Base-by-base conservation (phyloP, 306 rosid species). In the Vigna unguiculata region DNA sequence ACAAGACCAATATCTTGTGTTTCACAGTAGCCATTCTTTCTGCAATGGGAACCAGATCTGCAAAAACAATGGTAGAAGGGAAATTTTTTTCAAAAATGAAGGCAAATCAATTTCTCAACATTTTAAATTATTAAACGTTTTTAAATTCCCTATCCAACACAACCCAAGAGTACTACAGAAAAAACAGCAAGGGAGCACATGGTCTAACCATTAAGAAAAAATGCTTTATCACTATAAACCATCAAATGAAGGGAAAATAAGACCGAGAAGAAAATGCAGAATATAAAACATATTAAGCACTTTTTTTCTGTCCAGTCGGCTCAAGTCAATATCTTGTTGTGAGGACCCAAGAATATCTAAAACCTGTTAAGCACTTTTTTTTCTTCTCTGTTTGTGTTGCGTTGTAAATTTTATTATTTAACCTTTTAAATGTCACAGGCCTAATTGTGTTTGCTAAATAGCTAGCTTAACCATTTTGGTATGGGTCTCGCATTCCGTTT, bases 1-100 rank as follows among this genome's bases (percentile, higher is more conserved):
- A 95, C 61, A 95, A 78, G 74, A 95, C 87, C 59, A 95, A 79
- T 78, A 92, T 95, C 86, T 92, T 95, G 83, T 92, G 97, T 88
- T 92, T 95, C 46, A 92, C 97, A n/a, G 92, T 86, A 11, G 97
- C 93, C 98, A 95, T 89, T 76, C 97, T 82, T 80, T 92, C 98
- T 12, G 90, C 93, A 78, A 95, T 90, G 30, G 91, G 83, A 83
- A 89, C 90, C 75, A 92, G 78, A 75, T 90, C 97, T 95, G 92
- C 68, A 81, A 11, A 82, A 73, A 82, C 69, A 83, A 30, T 68
- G 14, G 49, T 3, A 47, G 46, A 41, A 68, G 60, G 34, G 63
- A 21, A 16, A 55, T 69, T 52, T 63, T 54, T 19, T 34, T 43
- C 0, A 11, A 43, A 45, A n/a, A 4, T 21, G 48, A 28, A 69